phyloP scores from a whole-genome alignment of 2,329 filamentous ascomycete species.

The Didymella sp. region DNA sequence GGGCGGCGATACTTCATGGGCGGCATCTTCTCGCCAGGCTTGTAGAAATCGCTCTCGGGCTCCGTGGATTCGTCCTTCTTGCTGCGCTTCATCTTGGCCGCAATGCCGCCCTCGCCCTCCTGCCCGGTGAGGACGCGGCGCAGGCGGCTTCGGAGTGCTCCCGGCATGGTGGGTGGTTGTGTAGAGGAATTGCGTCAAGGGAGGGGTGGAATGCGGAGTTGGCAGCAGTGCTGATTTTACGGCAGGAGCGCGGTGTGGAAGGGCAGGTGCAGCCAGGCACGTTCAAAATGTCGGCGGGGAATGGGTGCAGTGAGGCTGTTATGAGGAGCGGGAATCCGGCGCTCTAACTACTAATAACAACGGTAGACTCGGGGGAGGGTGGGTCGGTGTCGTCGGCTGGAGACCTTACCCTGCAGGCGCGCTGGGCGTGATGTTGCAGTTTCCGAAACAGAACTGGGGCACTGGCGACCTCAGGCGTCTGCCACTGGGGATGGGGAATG shows the following conservation, averaged over 20 bases:
- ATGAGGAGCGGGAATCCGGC: slow-evolving; percentile 20
- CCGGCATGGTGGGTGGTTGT: slow-evolving; percentile 48
- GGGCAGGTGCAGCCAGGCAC: slow-evolving; percentile 20
- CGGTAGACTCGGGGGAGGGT: slow-evolving; percentile 16
- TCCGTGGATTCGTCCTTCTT: slow-evolving; percentile 42
- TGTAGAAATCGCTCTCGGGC: slow-evolving; percentile 56
- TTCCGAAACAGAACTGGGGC: slow-evolving; percentile 17
- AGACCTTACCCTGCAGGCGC: slow-evolving; percentile 10
- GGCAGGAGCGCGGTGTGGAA: slow-evolving; percentile 4
- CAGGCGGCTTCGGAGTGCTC: slow-evolving; percentile 54
- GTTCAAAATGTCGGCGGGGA: slow-evolving; percentile 23
- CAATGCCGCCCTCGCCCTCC: slow-evolving; percentile 32
- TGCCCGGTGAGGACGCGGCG: slow-evolving; percentile 53
- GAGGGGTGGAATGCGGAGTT: slow-evolving; percentile 1
- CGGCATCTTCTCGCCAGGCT: slow-evolving; percentile 60
- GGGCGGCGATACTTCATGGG: slow-evolving; percentile 58
- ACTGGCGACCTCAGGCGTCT: slow-evolving; percentile 10
- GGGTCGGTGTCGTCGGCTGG: slow-evolving; percentile 16
- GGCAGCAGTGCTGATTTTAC: slow-evolving; percentile 1
- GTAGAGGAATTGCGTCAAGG: slow-evolving; percentile 1
- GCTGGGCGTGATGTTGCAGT: slow-evolving; percentile 14
- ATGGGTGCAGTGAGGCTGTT: slow-evolving; percentile 32
- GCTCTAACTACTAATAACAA: slow-evolving; percentile 14
- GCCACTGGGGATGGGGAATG: slow-evolving; percentile 13
- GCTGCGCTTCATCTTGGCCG: slow-evolving; percentile 36